These are phyloP conservation scores for Geotrichum ghanense DNA, from an alignment of 805 yeast genomes.

Conservation along the genomic window DNA sequence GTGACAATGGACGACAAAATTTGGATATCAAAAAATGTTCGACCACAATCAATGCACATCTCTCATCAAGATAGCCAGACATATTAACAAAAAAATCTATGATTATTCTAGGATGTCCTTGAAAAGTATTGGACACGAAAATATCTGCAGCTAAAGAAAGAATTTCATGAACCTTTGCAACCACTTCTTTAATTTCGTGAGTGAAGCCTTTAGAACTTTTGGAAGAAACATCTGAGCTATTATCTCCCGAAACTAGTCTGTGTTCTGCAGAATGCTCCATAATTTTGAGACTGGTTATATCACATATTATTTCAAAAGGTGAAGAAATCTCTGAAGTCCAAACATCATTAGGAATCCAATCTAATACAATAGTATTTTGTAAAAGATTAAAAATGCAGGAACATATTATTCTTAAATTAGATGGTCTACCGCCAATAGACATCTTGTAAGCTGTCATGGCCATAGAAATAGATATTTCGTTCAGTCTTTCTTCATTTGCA, in stretches of 20 bases:
- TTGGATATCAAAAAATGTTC: conserved; percentile 37
- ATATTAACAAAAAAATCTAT: conserved; percentile 32
- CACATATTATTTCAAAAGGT: conserved; percentile 25
- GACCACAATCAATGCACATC: conserved; percentile 34
- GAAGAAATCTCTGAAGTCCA: conserved; percentile 38
- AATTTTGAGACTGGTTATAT: conserved; percentile 3
- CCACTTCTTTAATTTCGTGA: conserved; percentile 19
- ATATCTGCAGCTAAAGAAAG: conserved; percentile 27
- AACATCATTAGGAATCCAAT: conserved; percentile 23
- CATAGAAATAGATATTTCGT: background rate
- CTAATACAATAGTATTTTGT: background rate
- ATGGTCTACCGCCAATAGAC: background rate
- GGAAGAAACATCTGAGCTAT: background rate
- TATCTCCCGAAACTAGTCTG: background rate
- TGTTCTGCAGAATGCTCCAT: background rate
- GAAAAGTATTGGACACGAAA: conserved; percentile 26
- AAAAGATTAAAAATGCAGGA: background rate
- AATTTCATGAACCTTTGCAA: conserved; percentile 24
- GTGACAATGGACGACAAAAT: conserved; percentile 41
- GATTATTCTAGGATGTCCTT: conserved; percentile 34
- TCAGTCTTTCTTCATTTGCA: background rate
- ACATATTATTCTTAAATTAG: background rate
- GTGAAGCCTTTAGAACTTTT: conserved; percentile 13
- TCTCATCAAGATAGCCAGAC: conserved; percentile 28
- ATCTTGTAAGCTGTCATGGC: background rate